Evolutionary conservation across 768 basidiomycete species (phyloP), one percentile per base, ranked within the genome.

Genomic region (Boletus patriciae): DNA sequence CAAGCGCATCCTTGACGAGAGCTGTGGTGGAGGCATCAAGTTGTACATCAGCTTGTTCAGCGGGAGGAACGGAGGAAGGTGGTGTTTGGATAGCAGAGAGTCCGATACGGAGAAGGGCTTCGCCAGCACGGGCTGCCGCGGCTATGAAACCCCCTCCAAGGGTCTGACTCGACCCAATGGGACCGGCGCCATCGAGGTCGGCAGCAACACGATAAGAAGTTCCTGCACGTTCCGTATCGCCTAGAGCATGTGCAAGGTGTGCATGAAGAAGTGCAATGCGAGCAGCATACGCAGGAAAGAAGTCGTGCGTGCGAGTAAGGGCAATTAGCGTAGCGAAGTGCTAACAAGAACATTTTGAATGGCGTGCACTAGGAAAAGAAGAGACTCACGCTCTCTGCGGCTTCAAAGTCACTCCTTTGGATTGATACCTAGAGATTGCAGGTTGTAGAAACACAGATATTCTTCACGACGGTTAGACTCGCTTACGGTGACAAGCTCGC

Each of bases 201-300:
- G 81, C 82, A 4, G 88, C 86, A 6, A 86, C 79, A 41, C 75
- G 76, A 68, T 91, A 92, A 54, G 85, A 87, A 37, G 77, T 74
- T 46, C 77, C 62, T 18, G 90, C 90, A 3, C 82, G 77, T 12
- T 76, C 74, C 0, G 73, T 66, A 9, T 81, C 75, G 1, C 83
- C 82, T 5, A 82, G 70, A 2, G 87, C 82, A 66, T 92, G 90
- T 6, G 87, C 85, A 29, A 92, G 80, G 58, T 92, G 88, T 0
- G 84, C 90, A 50, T 88, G 80, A 55, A 86, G 80, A 8, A 92
- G 75, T 6, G 86, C 78, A 12, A 90, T 83, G 5, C 86, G 82
- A 1, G 85, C 78, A 2, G 83, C 75, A 63, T 85, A 90, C 0
- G 68, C 48, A 31, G 66, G 56, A 62, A 87, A 92, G 38, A 89